Evolutionary conservation across 768 basidiomycete species (phyloP).

Genomic region (Amanita molliuscula): DNA sequence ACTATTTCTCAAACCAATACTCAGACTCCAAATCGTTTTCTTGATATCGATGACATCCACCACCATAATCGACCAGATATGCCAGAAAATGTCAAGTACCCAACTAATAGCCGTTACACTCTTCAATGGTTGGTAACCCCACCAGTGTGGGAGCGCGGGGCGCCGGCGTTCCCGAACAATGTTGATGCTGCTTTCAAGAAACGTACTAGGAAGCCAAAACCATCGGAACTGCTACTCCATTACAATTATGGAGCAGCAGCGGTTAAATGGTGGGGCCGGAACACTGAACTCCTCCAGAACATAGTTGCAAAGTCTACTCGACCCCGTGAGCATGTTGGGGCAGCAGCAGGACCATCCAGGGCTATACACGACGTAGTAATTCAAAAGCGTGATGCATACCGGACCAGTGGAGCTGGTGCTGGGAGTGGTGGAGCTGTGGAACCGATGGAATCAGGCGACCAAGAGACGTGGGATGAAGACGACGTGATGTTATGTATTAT

Average conservation of each 20-base stretch:
- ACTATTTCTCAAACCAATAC: neutral
- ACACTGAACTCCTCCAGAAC: conserved; percentile 8
- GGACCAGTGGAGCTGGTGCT: conserved; percentile 2
- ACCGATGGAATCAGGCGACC: too few relatives aligned
- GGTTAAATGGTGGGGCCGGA: too few relatives aligned
- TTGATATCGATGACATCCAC: conserved; percentile 10
- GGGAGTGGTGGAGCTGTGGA: too few relatives aligned
- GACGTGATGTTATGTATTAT: conserved; percentile 11
- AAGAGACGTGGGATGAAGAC: conserved; percentile 12
- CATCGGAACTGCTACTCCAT: conserved; percentile 16
- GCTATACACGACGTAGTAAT: neutral
- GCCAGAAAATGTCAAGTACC: neutral
- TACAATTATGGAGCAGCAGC: too few relatives aligned
- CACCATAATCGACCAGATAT: neutral
- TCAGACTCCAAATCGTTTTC: conserved; percentile 13
- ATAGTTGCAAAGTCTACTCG: conserved; percentile 12
- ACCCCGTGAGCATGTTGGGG: conserved; percentile 13
- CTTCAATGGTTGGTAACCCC: neutral
- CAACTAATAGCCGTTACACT: neutral
- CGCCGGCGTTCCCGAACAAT: conserved; percentile 18
- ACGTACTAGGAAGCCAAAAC: conserved; percentile 11
- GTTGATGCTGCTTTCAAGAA: conserved; percentile 17
- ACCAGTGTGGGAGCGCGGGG: too few relatives aligned
- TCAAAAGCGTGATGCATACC: too few relatives aligned
- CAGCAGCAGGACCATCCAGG: neutral